Conservation (phyloP, 1,284 basidiomycete species). For the Cystobasidiaceae sp. region DNA sequence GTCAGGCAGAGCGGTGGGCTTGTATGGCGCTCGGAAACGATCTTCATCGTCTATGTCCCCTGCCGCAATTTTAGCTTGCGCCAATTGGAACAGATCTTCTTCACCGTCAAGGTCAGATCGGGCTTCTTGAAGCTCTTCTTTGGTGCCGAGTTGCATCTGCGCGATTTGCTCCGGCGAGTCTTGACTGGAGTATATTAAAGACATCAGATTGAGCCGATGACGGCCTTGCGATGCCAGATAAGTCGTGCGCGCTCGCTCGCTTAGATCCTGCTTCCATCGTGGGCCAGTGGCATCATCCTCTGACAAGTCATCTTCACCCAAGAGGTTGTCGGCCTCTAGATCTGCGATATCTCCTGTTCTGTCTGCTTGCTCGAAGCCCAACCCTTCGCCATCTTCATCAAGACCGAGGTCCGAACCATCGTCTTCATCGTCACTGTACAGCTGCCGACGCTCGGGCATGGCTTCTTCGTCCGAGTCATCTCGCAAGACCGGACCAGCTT, state of each 20-base stretch:
- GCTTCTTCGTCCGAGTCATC: constrained; percentile 2
- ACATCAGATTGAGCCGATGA: constrained; percentile 68
- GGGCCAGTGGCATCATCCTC: constrained; percentile 50
- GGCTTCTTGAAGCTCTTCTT: constrained; percentile 46
- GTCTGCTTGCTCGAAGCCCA: constrained; percentile 29
- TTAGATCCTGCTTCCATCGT: constrained; percentile 72
- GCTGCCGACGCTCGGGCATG: constrained; percentile 30
- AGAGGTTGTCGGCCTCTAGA: constrained; percentile 32
- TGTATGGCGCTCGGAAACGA: constrained; percentile 57
- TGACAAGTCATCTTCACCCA: constrained; percentile 40
- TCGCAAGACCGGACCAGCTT: constrained; percentile 37
- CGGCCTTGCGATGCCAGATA: constrained; percentile 52
- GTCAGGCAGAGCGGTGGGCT: constrained; percentile 56
- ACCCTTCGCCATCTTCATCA: constrained; percentile 17
- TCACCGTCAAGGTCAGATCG: constrained; percentile 37
- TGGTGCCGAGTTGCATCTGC: constrained; percentile 50
- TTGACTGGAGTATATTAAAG: constrained; percentile 72
- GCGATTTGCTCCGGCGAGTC: constrained; percentile 66
- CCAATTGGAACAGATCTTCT: constrained; percentile 41
- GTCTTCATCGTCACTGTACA: constrained; percentile 33
- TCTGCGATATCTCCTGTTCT: constrained; percentile 23
- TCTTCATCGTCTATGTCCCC: constrained; percentile 48
- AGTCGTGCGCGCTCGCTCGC: constrained; percentile 56
- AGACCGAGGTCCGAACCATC: constrained; percentile 38
- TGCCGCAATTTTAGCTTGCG: constrained; percentile 36